Evolutionary conservation across 768 basidiomycete species (phyloP).

Genomic region (Suillus fuscotomentosus): DNA sequence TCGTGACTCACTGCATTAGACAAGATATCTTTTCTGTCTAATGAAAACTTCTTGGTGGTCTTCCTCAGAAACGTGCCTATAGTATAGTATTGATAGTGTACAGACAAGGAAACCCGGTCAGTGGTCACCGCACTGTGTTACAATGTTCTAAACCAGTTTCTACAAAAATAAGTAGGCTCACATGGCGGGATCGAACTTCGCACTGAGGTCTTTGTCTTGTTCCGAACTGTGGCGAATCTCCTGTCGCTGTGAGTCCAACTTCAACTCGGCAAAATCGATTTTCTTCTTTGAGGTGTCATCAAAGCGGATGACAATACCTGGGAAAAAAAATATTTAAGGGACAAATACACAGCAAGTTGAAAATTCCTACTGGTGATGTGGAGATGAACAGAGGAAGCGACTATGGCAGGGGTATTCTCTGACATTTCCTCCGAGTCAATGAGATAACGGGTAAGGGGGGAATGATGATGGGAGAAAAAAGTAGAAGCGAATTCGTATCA

Average conservation of each 20-base stretch:
- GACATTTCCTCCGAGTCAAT: neutral
- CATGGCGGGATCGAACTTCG: neutral
- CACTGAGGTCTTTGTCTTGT: neutral
- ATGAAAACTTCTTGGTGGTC: slow-evolving; percentile 4
- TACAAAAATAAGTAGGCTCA: neutral
- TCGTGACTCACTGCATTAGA: neutral
- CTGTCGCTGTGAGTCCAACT: neutral
- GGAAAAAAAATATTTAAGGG: no score
- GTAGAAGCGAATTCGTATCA: neutral
- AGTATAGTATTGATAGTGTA: slow-evolving; percentile 6
- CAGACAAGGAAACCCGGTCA: neutral
- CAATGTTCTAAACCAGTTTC: neutral
- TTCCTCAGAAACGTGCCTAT: neutral
- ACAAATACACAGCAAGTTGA: neutral
- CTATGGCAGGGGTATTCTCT: neutral
- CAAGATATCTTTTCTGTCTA: neutral
- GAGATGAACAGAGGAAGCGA: neutral
- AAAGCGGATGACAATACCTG: slow-evolving; percentile 1
- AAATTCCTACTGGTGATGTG: neutral
- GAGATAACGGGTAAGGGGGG: neutral
- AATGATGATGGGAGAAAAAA: neutral
- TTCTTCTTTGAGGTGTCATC: slow-evolving; percentile 3
- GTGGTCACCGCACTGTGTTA: neutral
- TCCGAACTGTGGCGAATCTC: neutral
- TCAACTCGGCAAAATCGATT: slow-evolving; percentile 4